A percentile compares a stretch with the other conserved stretches of the same genome.
Evolutionary conservation across 257 asterid genomes (phyloP).

Genomic region (Solanum neorickii): DNA sequence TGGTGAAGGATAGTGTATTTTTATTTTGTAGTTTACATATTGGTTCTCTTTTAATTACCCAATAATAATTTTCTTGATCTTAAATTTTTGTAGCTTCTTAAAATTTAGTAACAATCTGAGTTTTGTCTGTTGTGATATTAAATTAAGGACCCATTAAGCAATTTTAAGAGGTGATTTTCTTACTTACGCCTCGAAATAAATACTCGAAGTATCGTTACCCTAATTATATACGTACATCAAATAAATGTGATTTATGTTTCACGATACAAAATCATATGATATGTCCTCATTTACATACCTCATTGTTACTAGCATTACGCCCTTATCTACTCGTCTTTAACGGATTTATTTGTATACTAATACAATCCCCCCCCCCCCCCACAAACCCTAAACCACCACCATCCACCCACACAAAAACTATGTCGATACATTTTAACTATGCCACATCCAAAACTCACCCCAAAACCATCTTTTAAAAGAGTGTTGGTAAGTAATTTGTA

Average conservation of each 20-base stretch:
- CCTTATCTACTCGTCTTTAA: background rate
- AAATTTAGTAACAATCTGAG: background rate
- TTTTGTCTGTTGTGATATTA: background rate
- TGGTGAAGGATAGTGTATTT: background rate
- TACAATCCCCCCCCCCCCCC: too few relatives aligned
- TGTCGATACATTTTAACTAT: background rate
- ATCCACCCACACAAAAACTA: too few relatives aligned
- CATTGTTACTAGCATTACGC: background rate
- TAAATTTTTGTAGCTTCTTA: too few relatives aligned
- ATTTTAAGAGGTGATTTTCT: background rate
- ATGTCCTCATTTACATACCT: background rate
- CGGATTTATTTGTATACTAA: too few relatives aligned
- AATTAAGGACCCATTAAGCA: background rate
- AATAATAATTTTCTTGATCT: too few relatives aligned
- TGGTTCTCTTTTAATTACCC: background rate
- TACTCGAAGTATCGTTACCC: accelerated
- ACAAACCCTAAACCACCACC: too few relatives aligned
- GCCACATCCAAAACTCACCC: background rate
- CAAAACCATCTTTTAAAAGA: background rate
- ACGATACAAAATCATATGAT: background rate
- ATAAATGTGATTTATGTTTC: too few relatives aligned
- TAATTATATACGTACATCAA: too few relatives aligned
- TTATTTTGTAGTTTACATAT: too few relatives aligned
- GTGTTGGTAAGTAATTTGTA: background rate
- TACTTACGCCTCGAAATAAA: background rate